Evolutionary conservation across 208 protist species (phyloP).

Genomic region (Leishmania arabica): DNA sequence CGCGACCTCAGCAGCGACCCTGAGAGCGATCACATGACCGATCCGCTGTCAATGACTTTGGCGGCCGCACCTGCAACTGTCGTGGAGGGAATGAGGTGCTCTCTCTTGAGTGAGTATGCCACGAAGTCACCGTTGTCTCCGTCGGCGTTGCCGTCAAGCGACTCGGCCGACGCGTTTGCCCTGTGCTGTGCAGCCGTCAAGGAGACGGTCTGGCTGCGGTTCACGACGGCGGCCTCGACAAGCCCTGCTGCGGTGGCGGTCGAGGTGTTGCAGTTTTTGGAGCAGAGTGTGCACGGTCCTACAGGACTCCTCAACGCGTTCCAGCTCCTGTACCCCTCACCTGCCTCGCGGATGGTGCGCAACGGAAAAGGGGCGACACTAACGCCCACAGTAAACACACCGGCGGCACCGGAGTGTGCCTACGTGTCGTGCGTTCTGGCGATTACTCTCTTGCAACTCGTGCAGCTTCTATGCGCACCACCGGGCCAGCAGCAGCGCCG

Average conservation of each 20-base stretch:
- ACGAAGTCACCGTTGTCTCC: no score
- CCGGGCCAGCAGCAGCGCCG: background rate
- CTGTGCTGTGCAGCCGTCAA: slow-evolving; percentile 33
- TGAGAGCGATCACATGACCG: background rate
- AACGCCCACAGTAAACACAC: background rate
- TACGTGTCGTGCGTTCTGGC: slow-evolving; percentile 25
- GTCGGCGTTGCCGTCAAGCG: background rate
- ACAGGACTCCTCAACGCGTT: slow-evolving; percentile 13
- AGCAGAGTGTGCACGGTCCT: slow-evolving; percentile 28
- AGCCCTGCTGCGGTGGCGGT: slow-evolving; percentile 13
- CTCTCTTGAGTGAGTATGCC: background rate
- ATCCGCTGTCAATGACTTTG: background rate
- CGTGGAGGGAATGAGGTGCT: background rate
- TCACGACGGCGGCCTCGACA: slow-evolving; percentile 11
- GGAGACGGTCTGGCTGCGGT: slow-evolving; percentile 28
- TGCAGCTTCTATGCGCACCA: slow-evolving; percentile 21
- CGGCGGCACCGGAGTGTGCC: slow-evolving; percentile 23
- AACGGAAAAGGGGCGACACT: background rate
- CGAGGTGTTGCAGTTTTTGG: slow-evolving; percentile 28
- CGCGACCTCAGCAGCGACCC: background rate
- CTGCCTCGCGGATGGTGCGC: background rate
- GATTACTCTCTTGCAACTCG: slow-evolving; percentile 22
- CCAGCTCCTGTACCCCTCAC: slow-evolving; percentile 5
- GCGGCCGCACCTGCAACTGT: background rate
- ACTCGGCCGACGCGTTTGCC: slow-evolving; percentile 30